Conservation (phyloP, 108 stramenopile species). For the Cylindrotheca fusiformis region DNA sequence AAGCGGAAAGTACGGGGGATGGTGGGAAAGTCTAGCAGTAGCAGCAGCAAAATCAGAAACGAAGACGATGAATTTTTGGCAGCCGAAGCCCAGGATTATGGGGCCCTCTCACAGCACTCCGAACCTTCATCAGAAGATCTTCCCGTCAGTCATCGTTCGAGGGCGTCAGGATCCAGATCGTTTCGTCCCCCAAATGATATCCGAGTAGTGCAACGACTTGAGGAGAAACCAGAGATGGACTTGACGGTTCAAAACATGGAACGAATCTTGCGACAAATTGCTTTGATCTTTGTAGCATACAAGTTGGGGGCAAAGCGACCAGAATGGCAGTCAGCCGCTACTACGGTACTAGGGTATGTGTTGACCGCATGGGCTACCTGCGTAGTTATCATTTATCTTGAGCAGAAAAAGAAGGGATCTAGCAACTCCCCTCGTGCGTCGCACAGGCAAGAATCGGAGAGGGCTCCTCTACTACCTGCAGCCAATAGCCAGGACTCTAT, state of each 20-base stretch:
- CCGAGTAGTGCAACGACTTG: no score
- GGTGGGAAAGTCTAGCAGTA: not conserved
- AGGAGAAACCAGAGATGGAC: not conserved
- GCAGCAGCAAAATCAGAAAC: not conserved
- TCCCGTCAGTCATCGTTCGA: not conserved
- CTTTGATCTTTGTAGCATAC: constrained; percentile 24
- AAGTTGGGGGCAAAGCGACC: constrained; percentile 28
- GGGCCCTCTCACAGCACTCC: not conserved
- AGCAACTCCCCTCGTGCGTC: not conserved
- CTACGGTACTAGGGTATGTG: constrained; percentile 30
- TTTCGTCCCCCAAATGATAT: no score
- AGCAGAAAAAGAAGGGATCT: not conserved
- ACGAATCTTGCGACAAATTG: constrained; percentile 18
- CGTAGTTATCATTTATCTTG: constrained; percentile 30
- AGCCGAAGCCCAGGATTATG: not conserved
- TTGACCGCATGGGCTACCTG: constrained; percentile 71
- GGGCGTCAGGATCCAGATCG: no score
- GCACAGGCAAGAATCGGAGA: no score
- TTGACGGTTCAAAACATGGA: constrained; percentile 31
- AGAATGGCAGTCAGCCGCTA: constrained; percentile 12
- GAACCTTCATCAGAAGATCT: not conserved
- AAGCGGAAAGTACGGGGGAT: not conserved
- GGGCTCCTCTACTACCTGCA: not conserved
- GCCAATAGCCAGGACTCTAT: not conserved
- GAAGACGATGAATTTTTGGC: not conserved